phyloP scores from a whole-genome alignment of 495 filamentous ascomycete genomes.

The Cercophora newfieldiana region DNA sequence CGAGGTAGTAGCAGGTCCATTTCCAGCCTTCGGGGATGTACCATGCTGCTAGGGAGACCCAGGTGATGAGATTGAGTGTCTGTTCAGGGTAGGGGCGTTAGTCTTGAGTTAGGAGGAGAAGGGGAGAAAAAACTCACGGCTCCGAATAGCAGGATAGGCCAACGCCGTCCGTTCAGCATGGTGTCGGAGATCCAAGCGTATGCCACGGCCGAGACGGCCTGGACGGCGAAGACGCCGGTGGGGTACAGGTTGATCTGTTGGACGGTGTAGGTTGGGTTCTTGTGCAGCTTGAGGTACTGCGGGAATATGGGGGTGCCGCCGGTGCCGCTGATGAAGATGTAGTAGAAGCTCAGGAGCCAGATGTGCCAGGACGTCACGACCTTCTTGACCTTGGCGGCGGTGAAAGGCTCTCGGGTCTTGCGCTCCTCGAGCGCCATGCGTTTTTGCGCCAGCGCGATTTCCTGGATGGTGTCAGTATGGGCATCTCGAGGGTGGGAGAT shows the following conservation, averaged over 20 bases:
- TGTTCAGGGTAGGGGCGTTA: background rate
- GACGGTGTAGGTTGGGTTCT: conserved; percentile 39
- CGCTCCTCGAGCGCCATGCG: conserved; percentile 49
- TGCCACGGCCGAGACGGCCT: conserved; percentile 44
- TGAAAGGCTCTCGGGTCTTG: conserved; percentile 38
- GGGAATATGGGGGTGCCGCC: conserved; percentile 9
- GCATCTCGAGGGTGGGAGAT: background rate
- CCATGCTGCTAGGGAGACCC: conserved; percentile 44
- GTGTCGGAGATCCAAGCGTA: conserved; percentile 51
- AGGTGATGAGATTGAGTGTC: conserved; percentile 40
- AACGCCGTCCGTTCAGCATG: conserved; percentile 53
- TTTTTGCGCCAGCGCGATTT: conserved; percentile 41
- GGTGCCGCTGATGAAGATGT: conserved; percentile 14
- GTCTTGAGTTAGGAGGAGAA: background rate
- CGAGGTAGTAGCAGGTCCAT: conserved; percentile 52
- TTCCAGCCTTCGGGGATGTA: conserved; percentile 45
- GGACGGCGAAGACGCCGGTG: conserved; percentile 44
- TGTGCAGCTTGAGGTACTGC: conserved; percentile 31
- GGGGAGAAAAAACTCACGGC: conserved; percentile 7
- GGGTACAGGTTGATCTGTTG: conserved; percentile 47
- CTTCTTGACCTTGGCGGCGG: conserved; percentile 39
- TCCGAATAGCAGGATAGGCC: conserved; percentile 50
- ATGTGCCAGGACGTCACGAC: conserved; percentile 49
- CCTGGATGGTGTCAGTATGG: background rate
- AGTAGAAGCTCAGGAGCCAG: conserved; percentile 31